phyloP scores from a whole-genome alignment of 2,329 filamentous ascomycete species.

The Stemphylium vesicarium region DNA sequence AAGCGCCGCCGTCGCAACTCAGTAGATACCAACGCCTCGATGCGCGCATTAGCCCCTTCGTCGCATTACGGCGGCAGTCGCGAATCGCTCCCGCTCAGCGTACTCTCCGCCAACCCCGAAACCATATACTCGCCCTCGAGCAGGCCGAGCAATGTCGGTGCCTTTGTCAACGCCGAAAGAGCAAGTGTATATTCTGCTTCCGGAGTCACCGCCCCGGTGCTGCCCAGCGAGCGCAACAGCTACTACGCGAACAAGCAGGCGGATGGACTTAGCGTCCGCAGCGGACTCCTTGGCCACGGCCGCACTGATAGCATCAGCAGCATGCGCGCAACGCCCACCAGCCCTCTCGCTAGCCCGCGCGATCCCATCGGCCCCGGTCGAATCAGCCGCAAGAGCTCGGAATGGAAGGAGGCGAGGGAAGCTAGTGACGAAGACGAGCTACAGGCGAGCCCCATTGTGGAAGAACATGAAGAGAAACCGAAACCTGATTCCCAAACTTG shows the following conservation, averaged over 20 bases:
- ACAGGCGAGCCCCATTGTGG: conserved; percentile 10
- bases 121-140: conserved; percentile 60
- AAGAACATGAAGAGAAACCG: conserved; percentile 17
- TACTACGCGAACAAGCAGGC: conserved; percentile 69
- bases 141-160: conserved; percentile 58
- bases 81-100: conserved; percentile 78
- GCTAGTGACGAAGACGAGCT: conserved; percentile 38
- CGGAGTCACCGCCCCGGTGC: conserved; percentile 64
- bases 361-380: conserved; percentile 42
- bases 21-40: conserved; percentile 84
- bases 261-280: conserved; percentile 79
- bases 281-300: conserved; percentile 76
- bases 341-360: conserved; percentile 65
- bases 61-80: conserved; percentile 83
- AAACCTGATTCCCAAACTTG: not conserved
- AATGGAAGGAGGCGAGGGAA: conserved; percentile 46
- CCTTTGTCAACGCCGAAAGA: conserved; percentile 67
- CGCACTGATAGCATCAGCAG: conserved; percentile 83
- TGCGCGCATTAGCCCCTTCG: conserved; percentile 81
- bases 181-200: conserved; percentile 82
- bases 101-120: conserved; percentile 71
- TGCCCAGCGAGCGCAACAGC: conserved; percentile 80
- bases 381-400: conserved; percentile 43
- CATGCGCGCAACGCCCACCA: conserved; percentile 62
- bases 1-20: conserved; percentile 78